phyloP scores from a whole-genome alignment of 495 filamentous ascomycete species.

The Filosporella fistucella region DNA sequence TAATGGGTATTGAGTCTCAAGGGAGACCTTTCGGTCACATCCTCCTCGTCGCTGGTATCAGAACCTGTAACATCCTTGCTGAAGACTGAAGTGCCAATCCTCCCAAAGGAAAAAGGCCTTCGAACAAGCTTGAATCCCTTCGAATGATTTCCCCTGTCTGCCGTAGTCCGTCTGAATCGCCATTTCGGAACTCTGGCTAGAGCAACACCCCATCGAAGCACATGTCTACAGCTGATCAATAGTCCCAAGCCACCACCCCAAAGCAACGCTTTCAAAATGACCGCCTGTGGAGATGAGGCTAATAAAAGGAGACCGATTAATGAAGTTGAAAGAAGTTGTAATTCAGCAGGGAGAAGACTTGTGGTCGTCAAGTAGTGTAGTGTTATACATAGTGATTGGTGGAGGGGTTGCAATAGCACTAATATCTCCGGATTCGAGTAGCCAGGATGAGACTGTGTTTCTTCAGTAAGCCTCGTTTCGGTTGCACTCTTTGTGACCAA shows the following conservation, averaged over 20 bases:
- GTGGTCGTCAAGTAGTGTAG: conserved; percentile 80
- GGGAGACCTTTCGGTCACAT: neutral
- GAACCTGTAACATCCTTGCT: conserved; percentile 1
- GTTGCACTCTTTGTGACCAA: conserved; percentile 23
- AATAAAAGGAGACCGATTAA: conserved; percentile 81
- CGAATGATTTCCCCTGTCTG: conserved; percentile 15
- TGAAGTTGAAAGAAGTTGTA: conserved; percentile 77
- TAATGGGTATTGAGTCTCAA: conserved; percentile 11
- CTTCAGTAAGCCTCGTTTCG: neutral
- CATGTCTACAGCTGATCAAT: conserved; percentile 65
- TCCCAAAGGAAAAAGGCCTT: conserved; percentile 19
- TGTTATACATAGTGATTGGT: conserved; percentile 71
- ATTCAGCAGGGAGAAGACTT: conserved; percentile 77
- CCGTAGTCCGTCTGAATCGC: conserved; percentile 64
- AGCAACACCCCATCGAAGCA: conserved; percentile 81
- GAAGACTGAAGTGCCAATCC: conserved; percentile 21
- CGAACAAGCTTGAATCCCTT: conserved; percentile 17
- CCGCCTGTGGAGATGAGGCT: conserved; percentile 74
- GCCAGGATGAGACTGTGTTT: neutral
- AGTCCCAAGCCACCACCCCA: conserved; percentile 84
- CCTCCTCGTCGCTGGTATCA: conserved; percentile 16
- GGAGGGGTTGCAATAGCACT: conserved; percentile 74
- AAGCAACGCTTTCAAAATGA: conserved; percentile 75
- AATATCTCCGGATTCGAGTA: conserved; percentile 43
- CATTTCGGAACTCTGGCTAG: conserved; percentile 86